A percentile compares a stretch with the other conserved stretches of the same genome.
Evolutionary conservation across 1,284 basidiomycete genomes (phyloP).

Genomic region (Apiotrichum porosum): DNA sequence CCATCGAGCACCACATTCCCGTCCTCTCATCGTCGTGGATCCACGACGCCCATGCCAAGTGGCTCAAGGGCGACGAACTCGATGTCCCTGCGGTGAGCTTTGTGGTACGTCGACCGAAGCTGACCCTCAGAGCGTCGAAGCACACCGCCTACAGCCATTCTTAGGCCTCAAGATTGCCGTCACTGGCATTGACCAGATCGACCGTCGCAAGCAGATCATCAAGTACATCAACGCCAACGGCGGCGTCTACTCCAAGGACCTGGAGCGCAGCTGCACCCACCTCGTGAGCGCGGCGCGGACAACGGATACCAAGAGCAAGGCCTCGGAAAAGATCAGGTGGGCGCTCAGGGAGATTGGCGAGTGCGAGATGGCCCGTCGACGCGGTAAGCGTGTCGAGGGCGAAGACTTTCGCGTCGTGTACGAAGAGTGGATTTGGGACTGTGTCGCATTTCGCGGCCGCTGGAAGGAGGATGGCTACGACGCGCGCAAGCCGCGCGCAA

Average conservation of each 20-base stretch:
- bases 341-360: conserved; percentile 31
- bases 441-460: conserved; percentile 39
- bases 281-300: conserved; percentile 38
- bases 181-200: conserved; percentile 41
- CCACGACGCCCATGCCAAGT: conserved; percentile 25
- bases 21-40: conserved; percentile 42
- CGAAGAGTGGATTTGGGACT: conserved; percentile 50
- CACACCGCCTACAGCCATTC: conserved; percentile 34
- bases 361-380: conserved; percentile 25
- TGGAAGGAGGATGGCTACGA: conserved; percentile 45
- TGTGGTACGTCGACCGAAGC: too few species aligned
- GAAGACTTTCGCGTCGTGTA: conserved; percentile 41
- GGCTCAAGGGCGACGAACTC: conserved; percentile 31
- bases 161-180: conserved; percentile 37
- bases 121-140: conserved; percentile 15
- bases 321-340: conserved; percentile 45
- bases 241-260: conserved; percentile 42
- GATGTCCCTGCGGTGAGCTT: conserved; percentile 21
- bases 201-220: conserved; percentile 38
- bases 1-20: conserved; percentile 37
- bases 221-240: conserved; percentile 32
- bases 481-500: conserved; percentile 32
- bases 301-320: conserved; percentile 24
- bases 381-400: conserved; percentile 25
- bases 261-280: conserved; percentile 45